These are phyloP conservation scores for Scleroderma citrinum DNA, from an alignment of 768 basidiomycete genomes.

Conservation along the genomic window DNA sequence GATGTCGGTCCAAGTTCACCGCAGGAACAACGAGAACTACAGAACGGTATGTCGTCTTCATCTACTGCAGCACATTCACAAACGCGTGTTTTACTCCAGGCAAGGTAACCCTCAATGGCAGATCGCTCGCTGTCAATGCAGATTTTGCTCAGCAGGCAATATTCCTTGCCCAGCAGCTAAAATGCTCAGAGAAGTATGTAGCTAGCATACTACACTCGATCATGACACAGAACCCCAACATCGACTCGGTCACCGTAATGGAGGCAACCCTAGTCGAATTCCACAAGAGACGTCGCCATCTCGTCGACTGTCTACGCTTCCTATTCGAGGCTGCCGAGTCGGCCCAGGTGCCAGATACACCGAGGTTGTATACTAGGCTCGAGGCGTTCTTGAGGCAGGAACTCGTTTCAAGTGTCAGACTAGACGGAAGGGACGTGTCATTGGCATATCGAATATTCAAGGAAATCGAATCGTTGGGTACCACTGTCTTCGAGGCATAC, in stretches of 20 bases:
- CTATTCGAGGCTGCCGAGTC: conserved; percentile 59
- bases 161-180: conserved; percentile 76
- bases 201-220: conserved; percentile 64
- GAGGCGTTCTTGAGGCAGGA: conserved; percentile 50
- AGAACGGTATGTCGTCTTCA: conserved; percentile 40
- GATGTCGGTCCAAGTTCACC: conserved; percentile 56
- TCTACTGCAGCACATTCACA: not conserved
- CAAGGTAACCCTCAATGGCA: conserved; percentile 57
- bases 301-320: conserved; percentile 65
- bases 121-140: conserved; percentile 64
- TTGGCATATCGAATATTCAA: conserved; percentile 54
- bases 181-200: conserved; percentile 75
- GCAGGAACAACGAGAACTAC: conserved; percentile 67
- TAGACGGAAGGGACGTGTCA: conserved; percentile 33
- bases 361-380: conserved; percentile 46
- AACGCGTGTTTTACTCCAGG: conserved; percentile 38
- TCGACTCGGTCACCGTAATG: conserved; percentile 48
- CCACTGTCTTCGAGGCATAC: conserved; percentile 48
- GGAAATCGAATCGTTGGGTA: conserved; percentile 57
- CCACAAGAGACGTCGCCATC: conserved; percentile 62
- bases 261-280: conserved; percentile 64
- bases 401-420: conserved; percentile 38
- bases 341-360: conserved; percentile 38
- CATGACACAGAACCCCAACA: conserved; percentile 60
- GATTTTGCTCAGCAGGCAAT: conserved; percentile 75